A percentile compares a stretch with the other conserved stretches of the same genome.
Conservation (phyloP, 352 stramenopile genomes). For the Phytophthora boehmeriae region DNA sequence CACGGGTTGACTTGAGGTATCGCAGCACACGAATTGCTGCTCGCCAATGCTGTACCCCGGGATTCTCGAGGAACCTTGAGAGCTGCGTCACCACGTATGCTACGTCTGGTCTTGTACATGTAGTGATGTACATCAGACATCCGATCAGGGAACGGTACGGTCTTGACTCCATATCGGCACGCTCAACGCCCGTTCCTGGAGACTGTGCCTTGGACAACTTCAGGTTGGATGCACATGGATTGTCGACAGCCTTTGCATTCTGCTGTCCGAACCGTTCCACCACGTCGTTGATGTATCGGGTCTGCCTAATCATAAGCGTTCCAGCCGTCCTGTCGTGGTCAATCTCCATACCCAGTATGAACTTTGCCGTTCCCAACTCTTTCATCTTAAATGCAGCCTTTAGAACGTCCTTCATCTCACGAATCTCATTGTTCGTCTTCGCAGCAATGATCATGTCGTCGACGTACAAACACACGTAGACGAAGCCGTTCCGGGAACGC, state of each 20-base stretch:
- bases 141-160: slow-evolving; percentile 15
- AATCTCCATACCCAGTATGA: slow-evolving; percentile 32
- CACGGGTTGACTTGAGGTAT: slow-evolving; percentile 5
- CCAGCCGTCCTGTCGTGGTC: slow-evolving; percentile 6
- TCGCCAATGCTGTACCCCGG: slow-evolving; percentile 2
- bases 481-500: neutral
- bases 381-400: slow-evolving; percentile 27
- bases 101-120: slow-evolving; percentile 8
- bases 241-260: slow-evolving; percentile 11
- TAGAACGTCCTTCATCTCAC: slow-evolving; percentile 9
- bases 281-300: slow-evolving; percentile 23
- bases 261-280: slow-evolving; percentile 14
- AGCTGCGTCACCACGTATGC: slow-evolving; percentile 13
- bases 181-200: slow-evolving; percentile 1
- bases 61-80: slow-evolving; percentile 8
- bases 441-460: slow-evolving; percentile 11
- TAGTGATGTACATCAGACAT: slow-evolving; percentile 21
- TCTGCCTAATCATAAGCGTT: slow-evolving; percentile 28
- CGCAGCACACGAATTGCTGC: slow-evolving; percentile 11
- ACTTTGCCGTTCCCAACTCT: slow-evolving; percentile 12
- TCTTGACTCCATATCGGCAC: slow-evolving; percentile 2
- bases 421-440: slow-evolving; percentile 7
- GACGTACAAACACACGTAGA: slow-evolving; percentile 19
- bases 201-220: slow-evolving; percentile 15
- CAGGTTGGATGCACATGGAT: slow-evolving; percentile 7